Evolutionary conservation across 208 protist genomes (phyloP).

Genomic region (Crithidia thermophila): DNA sequence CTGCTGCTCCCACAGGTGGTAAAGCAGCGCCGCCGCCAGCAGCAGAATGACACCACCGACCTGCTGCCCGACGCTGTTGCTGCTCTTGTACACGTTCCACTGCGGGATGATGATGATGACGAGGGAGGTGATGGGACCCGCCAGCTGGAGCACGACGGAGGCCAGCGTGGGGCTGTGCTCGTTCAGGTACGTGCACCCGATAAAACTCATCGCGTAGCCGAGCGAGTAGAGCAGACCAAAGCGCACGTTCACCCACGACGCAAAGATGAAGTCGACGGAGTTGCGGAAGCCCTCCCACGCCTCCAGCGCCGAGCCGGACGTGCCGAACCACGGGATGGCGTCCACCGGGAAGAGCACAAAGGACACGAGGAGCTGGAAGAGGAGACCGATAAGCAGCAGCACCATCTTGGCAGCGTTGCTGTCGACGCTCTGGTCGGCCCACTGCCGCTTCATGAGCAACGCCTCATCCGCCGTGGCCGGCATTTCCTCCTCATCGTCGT

Average conservation of each 20-base stretch:
- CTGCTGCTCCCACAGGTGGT: constrained; percentile 81
- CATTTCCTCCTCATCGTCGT: constrained; percentile 22
- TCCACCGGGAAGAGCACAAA: constrained; percentile 72
- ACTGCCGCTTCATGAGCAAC: constrained; percentile 46
- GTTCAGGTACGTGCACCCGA: constrained; percentile 84
- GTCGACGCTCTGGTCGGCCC: constrained; percentile 61
- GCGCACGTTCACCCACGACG: constrained; percentile 64
- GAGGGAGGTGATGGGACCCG: constrained; percentile 73
- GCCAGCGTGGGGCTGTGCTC: constrained; percentile 82
- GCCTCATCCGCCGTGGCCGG: constrained; percentile 21
- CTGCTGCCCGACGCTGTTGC: constrained; percentile 65
- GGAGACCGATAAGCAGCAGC: constrained; percentile 58
- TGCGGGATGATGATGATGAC: constrained; percentile 71
- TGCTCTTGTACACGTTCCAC: constrained; percentile 81
- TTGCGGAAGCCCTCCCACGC: constrained; percentile 54
- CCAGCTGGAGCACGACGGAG: constrained; percentile 82
- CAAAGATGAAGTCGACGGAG: constrained; percentile 69
- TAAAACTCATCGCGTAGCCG: constrained; percentile 79
- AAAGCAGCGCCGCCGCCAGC: constrained; percentile 56
- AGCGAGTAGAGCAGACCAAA: constrained; percentile 70
- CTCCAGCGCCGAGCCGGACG: constrained; percentile 34
- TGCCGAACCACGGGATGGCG: constrained; percentile 81
- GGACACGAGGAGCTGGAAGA: constrained; percentile 73
- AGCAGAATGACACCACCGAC: constrained; percentile 74
- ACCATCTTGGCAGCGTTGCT: constrained; percentile 76